These are phyloP conservation scores for Apocynum venetum DNA, from an alignment of 257 asterid genomes.

Conservation along the genomic window DNA sequence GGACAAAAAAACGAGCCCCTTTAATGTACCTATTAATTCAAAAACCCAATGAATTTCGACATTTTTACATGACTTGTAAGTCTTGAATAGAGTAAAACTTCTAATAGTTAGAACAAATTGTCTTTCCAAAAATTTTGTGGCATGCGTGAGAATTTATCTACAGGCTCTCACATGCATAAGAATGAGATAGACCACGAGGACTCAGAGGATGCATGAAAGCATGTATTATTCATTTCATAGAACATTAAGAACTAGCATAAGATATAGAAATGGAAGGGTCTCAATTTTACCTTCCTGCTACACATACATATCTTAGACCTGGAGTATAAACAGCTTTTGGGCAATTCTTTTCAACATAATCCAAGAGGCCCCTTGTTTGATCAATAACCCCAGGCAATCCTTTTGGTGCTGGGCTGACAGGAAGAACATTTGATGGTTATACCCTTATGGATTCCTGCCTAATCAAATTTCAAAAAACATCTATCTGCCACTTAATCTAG, in stretches of 20 bases:
- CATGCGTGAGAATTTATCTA: not conserved
- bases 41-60: slow-evolving; percentile 7
- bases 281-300: slow-evolving; percentile 79
- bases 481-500: not conserved
- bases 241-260: not conserved
- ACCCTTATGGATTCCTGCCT: not conserved
- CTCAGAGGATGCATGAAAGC: not conserved
- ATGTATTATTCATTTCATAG: not conserved
- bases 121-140: not conserved
- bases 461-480: slow-evolving; percentile 2
- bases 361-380: slow-evolving; percentile 91
- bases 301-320: slow-evolving; percentile 78
- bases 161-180: not conserved
- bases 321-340: slow-evolving; percentile 78
- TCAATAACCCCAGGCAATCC: slow-evolving; percentile 89
- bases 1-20: slow-evolving; percentile 70
- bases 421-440: slow-evolving; percentile 16
- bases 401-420: slow-evolving; percentile 72
- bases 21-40: slow-evolving; percentile 54
- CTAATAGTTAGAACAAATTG: not conserved
- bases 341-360: slow-evolving; percentile 75
- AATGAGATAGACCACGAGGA: not conserved
- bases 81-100: not conserved
- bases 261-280: not conserved
- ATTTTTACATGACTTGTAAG: not conserved